phyloP scores from a whole-genome alignment of 2,329 filamentous ascomycete species.

The Phaeoacremonium minimum region DNA sequence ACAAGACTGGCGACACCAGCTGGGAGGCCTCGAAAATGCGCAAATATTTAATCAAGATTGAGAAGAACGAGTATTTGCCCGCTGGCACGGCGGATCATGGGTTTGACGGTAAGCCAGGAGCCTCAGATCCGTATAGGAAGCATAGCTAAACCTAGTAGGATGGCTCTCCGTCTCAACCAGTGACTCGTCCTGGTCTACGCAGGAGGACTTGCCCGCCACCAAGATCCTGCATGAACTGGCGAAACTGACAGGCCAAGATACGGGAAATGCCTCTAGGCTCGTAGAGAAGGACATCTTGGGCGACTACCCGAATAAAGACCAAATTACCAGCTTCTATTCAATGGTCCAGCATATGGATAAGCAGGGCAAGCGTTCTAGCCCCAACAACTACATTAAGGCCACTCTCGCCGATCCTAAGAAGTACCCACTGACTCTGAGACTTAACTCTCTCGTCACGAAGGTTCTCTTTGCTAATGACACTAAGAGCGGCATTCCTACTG shows the following conservation, averaged over 20 bases:
- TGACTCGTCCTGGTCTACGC: slow-evolving; percentile 2
- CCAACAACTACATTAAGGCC: slow-evolving; percentile 16
- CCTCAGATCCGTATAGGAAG: no score
- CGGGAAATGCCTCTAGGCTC: no score
- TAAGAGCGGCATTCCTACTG: slow-evolving; percentile 10
- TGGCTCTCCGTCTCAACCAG: slow-evolving; percentile 1
- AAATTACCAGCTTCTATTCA: no score
- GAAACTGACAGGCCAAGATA: no score
- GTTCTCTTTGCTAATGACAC: slow-evolving; percentile 18
- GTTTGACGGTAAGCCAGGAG: slow-evolving; percentile 12
- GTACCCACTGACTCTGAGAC: slow-evolving; percentile 33
- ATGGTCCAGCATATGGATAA: not conserved
- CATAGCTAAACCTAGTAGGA: no score
- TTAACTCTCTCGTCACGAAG: slow-evolving; percentile 24
- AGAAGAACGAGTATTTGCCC: slow-evolving; percentile 36
- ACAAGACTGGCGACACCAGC: slow-evolving; percentile 42
- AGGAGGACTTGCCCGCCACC: no score
- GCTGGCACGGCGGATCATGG: slow-evolving; percentile 21
- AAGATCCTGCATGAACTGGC: no score
- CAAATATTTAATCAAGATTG: slow-evolving; percentile 39
- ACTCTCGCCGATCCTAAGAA: slow-evolving; percentile 12
- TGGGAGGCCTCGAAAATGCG: slow-evolving; percentile 47
- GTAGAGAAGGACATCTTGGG: no score
- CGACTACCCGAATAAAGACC: no score
- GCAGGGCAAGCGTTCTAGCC: not conserved